Percentiles rank a stretch among this genome's conserved stretches.
Evolutionary conservation across 768 basidiomycete genomes (phyloP).

Genomic region (Serendipita indica): DNA sequence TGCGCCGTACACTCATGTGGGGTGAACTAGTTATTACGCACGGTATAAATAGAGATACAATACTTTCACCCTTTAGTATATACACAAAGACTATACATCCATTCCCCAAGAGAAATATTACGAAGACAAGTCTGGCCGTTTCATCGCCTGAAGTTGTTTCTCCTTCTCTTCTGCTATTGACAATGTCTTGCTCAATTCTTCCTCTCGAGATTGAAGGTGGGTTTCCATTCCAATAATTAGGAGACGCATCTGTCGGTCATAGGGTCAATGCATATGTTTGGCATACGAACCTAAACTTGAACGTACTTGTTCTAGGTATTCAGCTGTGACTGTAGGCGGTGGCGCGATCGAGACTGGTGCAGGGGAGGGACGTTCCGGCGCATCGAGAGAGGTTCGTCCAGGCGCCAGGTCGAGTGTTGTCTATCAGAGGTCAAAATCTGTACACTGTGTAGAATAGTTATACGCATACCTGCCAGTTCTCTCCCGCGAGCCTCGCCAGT

Average conservation of each 20-base stretch:
- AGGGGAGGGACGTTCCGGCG: not conserved
- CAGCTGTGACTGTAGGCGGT: not conserved
- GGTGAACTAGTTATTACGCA: no score
- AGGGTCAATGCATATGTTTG: no score
- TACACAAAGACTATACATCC: not conserved
- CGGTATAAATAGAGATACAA: not conserved
- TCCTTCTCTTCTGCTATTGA: not conserved
- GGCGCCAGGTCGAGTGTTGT: not conserved
- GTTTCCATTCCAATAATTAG: conserved; percentile 1
- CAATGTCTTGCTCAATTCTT: not conserved
- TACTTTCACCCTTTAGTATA: not conserved
- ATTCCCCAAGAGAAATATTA: no score
- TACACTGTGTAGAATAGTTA: not conserved
- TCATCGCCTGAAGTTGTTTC: not conserved
- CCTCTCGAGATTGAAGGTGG: not conserved
- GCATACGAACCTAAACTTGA: no score
- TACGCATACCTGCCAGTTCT: conserved; percentile 65
- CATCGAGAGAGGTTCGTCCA: not conserved
- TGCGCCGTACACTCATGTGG: no score
- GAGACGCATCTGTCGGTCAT: not conserved
- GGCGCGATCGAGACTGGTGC: not conserved
- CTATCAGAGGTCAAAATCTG: not conserved
- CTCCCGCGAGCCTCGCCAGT: conserved; percentile 51
- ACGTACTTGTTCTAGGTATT: not conserved
- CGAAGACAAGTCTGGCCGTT: not conserved